Base-by-base conservation (phyloP, 371 early-diverging fungal species). In the Mucor saturninus region DNA sequence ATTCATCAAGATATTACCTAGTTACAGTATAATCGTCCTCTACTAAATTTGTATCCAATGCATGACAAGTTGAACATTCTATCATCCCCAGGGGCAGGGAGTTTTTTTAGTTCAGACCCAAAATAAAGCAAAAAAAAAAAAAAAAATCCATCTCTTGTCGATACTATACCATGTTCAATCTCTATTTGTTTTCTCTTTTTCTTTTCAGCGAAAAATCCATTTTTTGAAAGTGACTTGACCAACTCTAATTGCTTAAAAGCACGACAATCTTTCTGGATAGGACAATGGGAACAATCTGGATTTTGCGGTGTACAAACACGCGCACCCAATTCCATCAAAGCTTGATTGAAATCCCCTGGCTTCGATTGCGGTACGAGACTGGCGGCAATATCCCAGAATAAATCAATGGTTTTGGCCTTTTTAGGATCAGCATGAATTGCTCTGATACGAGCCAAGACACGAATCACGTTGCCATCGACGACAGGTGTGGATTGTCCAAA, bases 321-420 rank as follows among this genome's bases (percentile, higher is more conserved):
- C 4, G 92, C 89, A 1, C 93, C 94, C 2, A 93, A 72, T 64
- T 94, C 94, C 94, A 94, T 94, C 55, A 93, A 51, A 3, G 91
- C 90, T 64, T 94, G 93, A 64, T 94, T 94, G 61, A 89, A 92
- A 55, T 91, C 87, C 11, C 94, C 94, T 3, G 93, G 91, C 3
- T 85, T 74, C 9, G 68, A 62, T 10, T 68, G 57, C 28, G 84
- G 79, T 6, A 93, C 77, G 11, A 91, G 51, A n/a, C 64, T 64
- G 31, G 71, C 76, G 2, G 93, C 91, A 26, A 89, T 73, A 9
- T 74, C 67, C 92, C 92, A 93, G 56, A 87, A 80, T 45, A 84
- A 64, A 15, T 80, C 84, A 0, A 89, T 75, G 3, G 80, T 76
- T 9, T 70, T 77, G 45, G 86, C 83, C 49, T 78, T 78, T 64